These are phyloP conservation scores for Paxillus involutus DNA, from an alignment of 768 basidiomycete genomes.

Conservation along the genomic window DNA sequence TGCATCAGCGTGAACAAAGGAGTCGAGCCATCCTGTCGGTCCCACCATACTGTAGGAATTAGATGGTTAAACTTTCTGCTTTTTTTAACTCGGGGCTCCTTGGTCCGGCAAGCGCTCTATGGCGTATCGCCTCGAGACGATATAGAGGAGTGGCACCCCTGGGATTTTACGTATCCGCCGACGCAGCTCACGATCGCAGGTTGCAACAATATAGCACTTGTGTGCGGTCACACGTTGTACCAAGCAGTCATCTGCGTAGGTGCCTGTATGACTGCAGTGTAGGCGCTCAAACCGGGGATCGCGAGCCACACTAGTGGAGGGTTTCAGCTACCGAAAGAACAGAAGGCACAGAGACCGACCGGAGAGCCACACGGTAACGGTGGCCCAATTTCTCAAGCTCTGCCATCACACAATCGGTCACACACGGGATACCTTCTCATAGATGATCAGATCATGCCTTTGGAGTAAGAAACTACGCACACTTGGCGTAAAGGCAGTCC, in stretches of 20 bases:
- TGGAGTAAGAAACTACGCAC: constrained; percentile 42
- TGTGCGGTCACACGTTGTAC: constrained; percentile 94
- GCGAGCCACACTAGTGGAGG: constrained; percentile 79
- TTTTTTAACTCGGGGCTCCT: constrained; percentile 64
- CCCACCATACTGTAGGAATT: not conserved
- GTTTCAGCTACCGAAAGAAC: constrained; percentile 3
- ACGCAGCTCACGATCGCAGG: constrained; percentile 94
- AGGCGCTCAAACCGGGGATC: constrained; percentile 97
- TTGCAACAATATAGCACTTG: constrained; percentile 96
- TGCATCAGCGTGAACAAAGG: not conserved
- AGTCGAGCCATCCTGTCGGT: not conserved
- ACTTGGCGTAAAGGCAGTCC: constrained; percentile 98
- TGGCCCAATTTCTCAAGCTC: constrained; percentile 98
- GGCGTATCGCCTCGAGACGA: constrained; percentile 87
- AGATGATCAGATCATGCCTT: constrained; percentile 3
- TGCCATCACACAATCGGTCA: constrained; percentile 99
- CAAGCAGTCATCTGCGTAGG: constrained; percentile 99
- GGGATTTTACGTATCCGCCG: constrained; percentile 90
- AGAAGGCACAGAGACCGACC: constrained; percentile 48
- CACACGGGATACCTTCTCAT: constrained; percentile 86
- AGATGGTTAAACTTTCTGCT: not conserved
- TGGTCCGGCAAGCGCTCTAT: constrained; percentile 96
- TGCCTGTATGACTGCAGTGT: constrained; percentile 88
- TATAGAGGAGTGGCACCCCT: constrained; percentile 96
- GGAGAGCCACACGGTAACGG: constrained; percentile 89